A percentile compares a stretch with the other conserved stretches of the same genome.
phyloP scores from a whole-genome alignment of 306 rosid genomes.

The Fragaria nilgerrensis region DNA sequence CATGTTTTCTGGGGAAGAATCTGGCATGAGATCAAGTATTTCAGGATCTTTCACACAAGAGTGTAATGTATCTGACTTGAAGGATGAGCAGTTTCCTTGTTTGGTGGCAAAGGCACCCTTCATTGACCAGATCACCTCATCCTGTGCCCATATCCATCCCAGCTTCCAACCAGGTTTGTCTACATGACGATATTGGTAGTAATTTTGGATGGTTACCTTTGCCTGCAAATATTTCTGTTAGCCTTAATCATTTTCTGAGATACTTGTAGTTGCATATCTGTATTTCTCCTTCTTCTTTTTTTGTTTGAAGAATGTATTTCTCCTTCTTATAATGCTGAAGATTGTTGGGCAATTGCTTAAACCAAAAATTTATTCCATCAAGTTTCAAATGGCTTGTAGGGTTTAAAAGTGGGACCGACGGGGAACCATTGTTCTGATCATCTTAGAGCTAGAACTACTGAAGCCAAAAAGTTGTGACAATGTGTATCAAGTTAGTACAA shows the following conservation, averaged over 20 bases:
- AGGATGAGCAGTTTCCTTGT: conserved; percentile 59
- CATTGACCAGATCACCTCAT: conserved; percentile 77
- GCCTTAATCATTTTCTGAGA: neutral
- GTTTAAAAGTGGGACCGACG: too few relatives aligned
- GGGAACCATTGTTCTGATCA: neutral
- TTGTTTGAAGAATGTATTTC: too few relatives aligned
- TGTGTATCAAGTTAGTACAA: neutral
- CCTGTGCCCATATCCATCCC: conserved; percentile 67
- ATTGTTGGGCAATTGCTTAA: neutral
- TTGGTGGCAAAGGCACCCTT: conserved; percentile 68
- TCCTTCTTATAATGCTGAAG: neutral
- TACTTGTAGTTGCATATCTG: neutral
- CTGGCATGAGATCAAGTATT: conserved; percentile 49
- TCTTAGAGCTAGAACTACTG: neutral
- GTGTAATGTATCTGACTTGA: conserved; percentile 49
- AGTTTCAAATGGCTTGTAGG: too few relatives aligned
- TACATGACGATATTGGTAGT: conserved; percentile 59
- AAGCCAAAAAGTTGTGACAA: neutral
- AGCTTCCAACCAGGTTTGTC: conserved; percentile 74
- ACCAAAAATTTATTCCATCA: neutral
- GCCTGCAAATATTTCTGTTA: conserved; percentile 45
- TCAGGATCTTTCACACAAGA: conserved; percentile 57
- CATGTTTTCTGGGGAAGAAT: conserved; percentile 39
- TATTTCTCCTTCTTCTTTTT: too few relatives aligned
- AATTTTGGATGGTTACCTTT: conserved; percentile 59